Evolutionary conservation across 2,329 filamentous ascomycete genomes (phyloP), one percentile per base, ranked within the genome.

Genomic region (Alternaria triticimaculans): DNA sequence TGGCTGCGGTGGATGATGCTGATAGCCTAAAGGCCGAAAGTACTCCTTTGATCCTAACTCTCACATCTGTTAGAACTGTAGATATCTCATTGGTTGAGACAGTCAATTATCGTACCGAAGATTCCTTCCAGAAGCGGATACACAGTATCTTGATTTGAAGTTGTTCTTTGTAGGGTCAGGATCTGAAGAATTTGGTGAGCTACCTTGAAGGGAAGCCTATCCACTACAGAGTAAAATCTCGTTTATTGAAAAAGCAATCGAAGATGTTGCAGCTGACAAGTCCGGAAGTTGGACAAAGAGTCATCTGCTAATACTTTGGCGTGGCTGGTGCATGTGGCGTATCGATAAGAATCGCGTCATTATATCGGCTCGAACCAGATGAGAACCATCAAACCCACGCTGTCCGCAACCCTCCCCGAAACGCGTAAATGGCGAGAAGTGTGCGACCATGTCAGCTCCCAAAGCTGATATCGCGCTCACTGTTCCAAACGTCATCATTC

Each of bases 241-340:
- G n/a, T 10, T 41, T 9, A 41, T 41, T 18, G 5, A 6, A 11
- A 41, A 41, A 6, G 15, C 21, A 54, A 23, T 51, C 6, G n/a
- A 41, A n/a, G 15, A 30, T 54, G 33, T 11, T 33, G 37, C 14
- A 54, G 37, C 30, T 30, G 23, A n/a, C 10, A 9, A 44, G 6
- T 45, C 25, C 37, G 9, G 46, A 33, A 37, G 48, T 20, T 45
- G 14, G 18, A 20, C 2, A 30, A 64, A 55, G 49, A 54, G 60
- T 50, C 44, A 45, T 26, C 37, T 20, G 62, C 54, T 63, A 53
- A 46, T 56, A 56, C 51, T 68, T 49, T 60, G 60, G 25, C 62
- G 63, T 66, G 65, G 60, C 63, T 53, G 28, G 60, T 54, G 55
- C 37, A 25, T 68, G 71, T 75, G 72, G 71, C 70, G 71, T 70